Evolutionary conservation across 106 monocot species (phyloP).

Genomic region (Ottelia alismoides): DNA sequence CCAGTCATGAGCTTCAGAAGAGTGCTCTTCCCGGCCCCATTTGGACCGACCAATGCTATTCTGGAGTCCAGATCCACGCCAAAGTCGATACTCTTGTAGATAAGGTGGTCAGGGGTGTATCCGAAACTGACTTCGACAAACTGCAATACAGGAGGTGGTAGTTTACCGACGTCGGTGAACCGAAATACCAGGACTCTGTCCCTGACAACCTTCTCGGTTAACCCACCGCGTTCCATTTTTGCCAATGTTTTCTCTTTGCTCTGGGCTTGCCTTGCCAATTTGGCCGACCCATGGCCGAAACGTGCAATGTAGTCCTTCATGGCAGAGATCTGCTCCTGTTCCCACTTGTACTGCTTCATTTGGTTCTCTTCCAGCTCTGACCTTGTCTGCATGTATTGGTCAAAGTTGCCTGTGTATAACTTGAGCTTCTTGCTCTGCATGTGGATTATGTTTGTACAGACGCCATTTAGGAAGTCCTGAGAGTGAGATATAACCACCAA

Average conservation of each 20-base stretch:
- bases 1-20: conserved; percentile 96
- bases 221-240: conserved; percentile 97
- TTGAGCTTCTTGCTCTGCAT: conserved; percentile 96
- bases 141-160: conserved; percentile 88
- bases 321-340: conserved; percentile 85
- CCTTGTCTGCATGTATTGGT: conserved; percentile 85
- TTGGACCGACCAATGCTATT: conserved; percentile 89
- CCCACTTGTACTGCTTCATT: conserved; percentile 99
- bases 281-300: conserved; percentile 96
- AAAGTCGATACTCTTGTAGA: conserved; percentile 84
- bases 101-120: conserved; percentile 76
- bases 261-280: conserved; percentile 94
- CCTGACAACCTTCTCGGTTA: conserved; percentile 70
- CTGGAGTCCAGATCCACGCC: conserved; percentile 96
- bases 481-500: conserved; percentile 93
- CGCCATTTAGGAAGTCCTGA: conserved; percentile 94
- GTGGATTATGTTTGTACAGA: conserved; percentile 98
- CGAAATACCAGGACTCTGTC: conserved; percentile 77
- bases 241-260: conserved; percentile 98
- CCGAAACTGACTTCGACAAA: conserved; percentile 94
- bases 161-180: conserved; percentile 90
- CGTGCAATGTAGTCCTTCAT: conserved; percentile 99
- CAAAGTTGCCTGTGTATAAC: conserved; percentile 84
- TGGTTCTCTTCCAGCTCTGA: conserved; percentile 94
- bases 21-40: conserved; percentile 99